Percentiles rank a stretch among this genome's conserved stretches.
phyloP scores from a whole-genome alignment of 2,329 filamentous ascomycete genomes.

The Paecilomyces variotii region DNA sequence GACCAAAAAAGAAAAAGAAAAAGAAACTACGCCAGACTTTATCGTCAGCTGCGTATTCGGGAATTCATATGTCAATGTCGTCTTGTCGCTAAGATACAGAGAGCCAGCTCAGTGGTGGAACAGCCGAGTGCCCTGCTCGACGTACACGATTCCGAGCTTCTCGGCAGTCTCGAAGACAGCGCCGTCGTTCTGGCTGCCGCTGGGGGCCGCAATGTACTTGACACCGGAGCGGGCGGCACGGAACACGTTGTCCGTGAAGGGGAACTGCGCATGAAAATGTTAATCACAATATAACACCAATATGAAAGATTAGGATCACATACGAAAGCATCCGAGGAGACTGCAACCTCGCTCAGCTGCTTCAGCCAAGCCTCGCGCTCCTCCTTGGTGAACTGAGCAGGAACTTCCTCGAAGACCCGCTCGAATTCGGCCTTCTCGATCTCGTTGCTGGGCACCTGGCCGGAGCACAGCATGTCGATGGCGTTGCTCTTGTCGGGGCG shows the following conservation, averaged over 20 bases:
- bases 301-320: conserved; percentile 30
- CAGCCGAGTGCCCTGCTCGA: conserved; percentile 86
- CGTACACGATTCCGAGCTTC: conserved; percentile 85
- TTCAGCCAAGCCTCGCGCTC: conserved; percentile 81
- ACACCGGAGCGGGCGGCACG: conserved; percentile 78
- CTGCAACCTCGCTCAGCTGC: conserved; percentile 66
- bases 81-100: neutral
- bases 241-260: conserved; percentile 97
- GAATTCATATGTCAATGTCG: neutral
- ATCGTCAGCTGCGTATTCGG: neutral
- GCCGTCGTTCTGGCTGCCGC: conserved; percentile 54
- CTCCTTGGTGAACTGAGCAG: conserved; percentile 68
- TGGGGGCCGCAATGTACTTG: conserved; percentile 93
- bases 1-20: neutral
- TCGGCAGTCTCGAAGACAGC: conserved; percentile 70
- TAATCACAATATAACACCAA: conserved; percentile 1
- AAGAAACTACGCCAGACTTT: neutral
- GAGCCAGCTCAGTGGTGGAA: conserved; percentile 72
- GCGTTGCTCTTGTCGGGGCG: conserved; percentile 96
- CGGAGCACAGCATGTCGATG: conserved; percentile 89
- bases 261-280: conserved; percentile 58
- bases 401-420: conserved; percentile 82
- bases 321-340: conserved; percentile 94
- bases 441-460: conserved; percentile 74
- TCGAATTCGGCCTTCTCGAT: conserved; percentile 83